Percentiles rank a stretch among this genome's conserved stretches.
Conservation (phyloP, 306 rosid species). For the Cicer pinnatifidum region DNA sequence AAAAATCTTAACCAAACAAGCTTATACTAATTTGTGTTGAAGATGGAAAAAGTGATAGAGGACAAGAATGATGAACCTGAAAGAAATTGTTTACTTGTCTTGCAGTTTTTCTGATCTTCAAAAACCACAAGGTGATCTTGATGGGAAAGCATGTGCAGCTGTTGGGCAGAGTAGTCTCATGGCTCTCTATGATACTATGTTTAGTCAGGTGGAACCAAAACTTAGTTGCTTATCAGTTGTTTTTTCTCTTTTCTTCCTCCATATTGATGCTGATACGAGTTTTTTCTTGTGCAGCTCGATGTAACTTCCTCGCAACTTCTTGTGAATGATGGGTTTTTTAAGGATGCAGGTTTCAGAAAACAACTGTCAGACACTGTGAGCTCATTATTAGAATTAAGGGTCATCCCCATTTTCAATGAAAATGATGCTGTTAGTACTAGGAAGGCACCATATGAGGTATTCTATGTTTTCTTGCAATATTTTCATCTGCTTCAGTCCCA, state of each 20-base stretch:
- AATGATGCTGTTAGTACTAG: conserved; percentile 97
- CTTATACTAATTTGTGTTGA: not conserved
- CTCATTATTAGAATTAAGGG: conserved; percentile 67
- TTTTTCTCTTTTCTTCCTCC: not conserved
- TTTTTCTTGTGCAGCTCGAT: conserved; percentile 77
- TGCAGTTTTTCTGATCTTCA: conserved; percentile 94
- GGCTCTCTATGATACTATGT: conserved; percentile 98
- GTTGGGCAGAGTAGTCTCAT: conserved; percentile 98
- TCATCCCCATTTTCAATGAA: conserved; percentile 93
- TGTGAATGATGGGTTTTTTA: conserved; percentile 83
- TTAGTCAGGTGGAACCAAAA: conserved; percentile 72
- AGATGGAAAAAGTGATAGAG: not conserved
- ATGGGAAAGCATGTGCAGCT: conserved; percentile 95
- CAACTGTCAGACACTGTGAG: conserved; percentile 81
- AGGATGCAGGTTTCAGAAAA: conserved; percentile 72
- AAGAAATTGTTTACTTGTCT: conserved; percentile 23
- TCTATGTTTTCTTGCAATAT: conserved; percentile 17
- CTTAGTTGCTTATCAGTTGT: not conserved
- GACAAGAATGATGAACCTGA: conserved; percentile 28
- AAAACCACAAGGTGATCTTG: conserved; percentile 73
- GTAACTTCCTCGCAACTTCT: conserved; percentile 97
- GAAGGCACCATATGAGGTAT: conserved; percentile 85
- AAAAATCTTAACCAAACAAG: not conserved
- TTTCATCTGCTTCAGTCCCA: not conserved
- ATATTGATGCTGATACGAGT: conserved; percentile 43